phyloP scores from a whole-genome alignment of 305 asterid genomes.

The Withania somnifera region DNA sequence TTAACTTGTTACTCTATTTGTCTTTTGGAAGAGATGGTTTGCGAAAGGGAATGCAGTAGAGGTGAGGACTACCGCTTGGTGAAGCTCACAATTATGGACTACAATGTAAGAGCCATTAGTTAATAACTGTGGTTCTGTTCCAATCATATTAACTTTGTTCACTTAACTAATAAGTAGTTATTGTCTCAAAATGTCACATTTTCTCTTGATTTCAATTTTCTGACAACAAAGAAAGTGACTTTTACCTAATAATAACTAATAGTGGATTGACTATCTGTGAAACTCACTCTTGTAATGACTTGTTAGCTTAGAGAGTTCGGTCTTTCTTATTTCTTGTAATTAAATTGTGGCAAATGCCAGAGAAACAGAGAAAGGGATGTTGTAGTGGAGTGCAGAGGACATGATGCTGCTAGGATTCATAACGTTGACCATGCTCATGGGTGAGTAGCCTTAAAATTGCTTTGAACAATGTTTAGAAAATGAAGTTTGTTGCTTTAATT shows the following conservation, averaged over 20 bases:
- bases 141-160: neutral
- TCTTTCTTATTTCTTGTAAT: neutral
- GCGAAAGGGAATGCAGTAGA: constrained; percentile 96
- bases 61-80: constrained; percentile 96
- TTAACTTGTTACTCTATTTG: neutral
- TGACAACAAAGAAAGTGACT: neutral
- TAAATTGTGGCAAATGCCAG: constrained; percentile 22
- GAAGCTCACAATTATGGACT: constrained; percentile 83
- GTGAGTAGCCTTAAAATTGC: constrained; percentile 26
- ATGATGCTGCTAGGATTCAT: constrained; percentile 85
- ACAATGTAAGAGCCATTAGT: constrained; percentile 32
- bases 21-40: constrained; percentile 51
- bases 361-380: constrained; percentile 54
- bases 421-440: constrained; percentile 91
- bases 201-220: too few relatives aligned
- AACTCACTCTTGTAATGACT: neutral
- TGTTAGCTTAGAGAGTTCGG: neutral
- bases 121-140: neutral
- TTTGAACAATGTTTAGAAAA: neutral
- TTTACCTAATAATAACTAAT: neutral
- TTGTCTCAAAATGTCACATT: too few relatives aligned
- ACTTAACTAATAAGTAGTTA: neutral
- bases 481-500: neutral
- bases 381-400: constrained; percentile 94
- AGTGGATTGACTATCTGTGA: too few relatives aligned